Evolutionary conservation across 305 asterid genomes (phyloP), one percentile per base, ranked within the genome.

Genomic region (Andrographis paniculata): DNA sequence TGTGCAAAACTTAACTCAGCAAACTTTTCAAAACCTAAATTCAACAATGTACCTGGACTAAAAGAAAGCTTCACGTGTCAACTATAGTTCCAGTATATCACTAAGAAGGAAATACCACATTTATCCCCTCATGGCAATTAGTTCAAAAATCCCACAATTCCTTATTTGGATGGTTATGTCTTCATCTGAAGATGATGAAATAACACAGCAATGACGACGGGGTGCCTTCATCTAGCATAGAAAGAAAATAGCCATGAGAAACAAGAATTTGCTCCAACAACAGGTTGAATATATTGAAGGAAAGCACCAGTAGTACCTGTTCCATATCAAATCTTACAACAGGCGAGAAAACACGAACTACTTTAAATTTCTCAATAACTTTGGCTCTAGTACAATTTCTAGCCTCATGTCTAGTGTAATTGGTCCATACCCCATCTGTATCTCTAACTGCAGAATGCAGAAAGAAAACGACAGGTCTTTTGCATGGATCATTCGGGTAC

Each of bases 181-280:
- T 48, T 65, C 73, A 50, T 46, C 71, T 42, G 66, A 57, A 33
- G 77, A 60, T 9, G 69, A 63, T 12, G 52, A 64, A 62, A 82
- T 74, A 68, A 82, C 84, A 55, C 94, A 87, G 68, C 96, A 87
- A 41, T 71, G 67, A 24, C 94, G 93, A 27, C 93, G 92, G 17
- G 71, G 88, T 33, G 75, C 62, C 65, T 72, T 71, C 56, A 72
- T 46, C 87, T 80, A 68, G 59, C 49, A 63, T 36, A 53, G n/a
- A 62, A 58, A 33, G 33, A 63, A 57, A 21, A 58, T 19, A 65
- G 35, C 33, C 35, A 49, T 54, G 56, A 52, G 13, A 46, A 27
- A 62, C 46, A 52, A 44, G 20, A 9, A 36, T 0, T 35, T 12
- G 41, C 20, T 15, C 35, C 9, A 45, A 18, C 22, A 19, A 16